Evolutionary conservation across 805 yeast genomes (phyloP).

Genomic region (Saccharomycopsis amapae): DNA sequence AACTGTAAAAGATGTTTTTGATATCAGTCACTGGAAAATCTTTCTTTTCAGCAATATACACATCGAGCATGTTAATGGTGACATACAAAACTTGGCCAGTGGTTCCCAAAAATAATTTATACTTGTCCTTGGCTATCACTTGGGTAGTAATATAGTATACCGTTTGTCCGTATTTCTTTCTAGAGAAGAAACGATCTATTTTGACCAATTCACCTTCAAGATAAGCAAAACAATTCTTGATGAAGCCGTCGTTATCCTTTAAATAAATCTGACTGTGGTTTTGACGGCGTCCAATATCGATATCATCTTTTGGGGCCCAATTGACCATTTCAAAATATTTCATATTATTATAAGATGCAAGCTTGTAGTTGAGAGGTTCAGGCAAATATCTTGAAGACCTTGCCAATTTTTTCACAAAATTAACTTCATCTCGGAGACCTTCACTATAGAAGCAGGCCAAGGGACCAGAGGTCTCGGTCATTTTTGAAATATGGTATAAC

Average conservation of each 20-base stretch:
- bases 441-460: not conserved
- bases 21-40: not conserved
- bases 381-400: not conserved
- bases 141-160: too few relatives aligned
- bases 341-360: not conserved
- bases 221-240: not conserved
- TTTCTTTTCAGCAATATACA: not conserved
- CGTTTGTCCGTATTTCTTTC: too few relatives aligned
- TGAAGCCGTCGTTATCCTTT: not conserved
- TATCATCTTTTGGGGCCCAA: not conserved
- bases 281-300: not conserved
- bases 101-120: not conserved
- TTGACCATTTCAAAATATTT: not conserved
- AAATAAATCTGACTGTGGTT: not conserved
- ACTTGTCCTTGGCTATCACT: not conserved
- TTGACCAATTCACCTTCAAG: not conserved
- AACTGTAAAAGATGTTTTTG: not conserved
- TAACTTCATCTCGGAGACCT: not conserved
- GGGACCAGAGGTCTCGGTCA: not conserved
- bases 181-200: not conserved
- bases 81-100: not conserved
- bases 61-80: not conserved
- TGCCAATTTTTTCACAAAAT: not conserved
- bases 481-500: not conserved
- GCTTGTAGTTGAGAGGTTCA: not conserved